Evolutionary conservation across 257 asterid genomes (phyloP).

Genomic region (Lycium barbarum): DNA sequence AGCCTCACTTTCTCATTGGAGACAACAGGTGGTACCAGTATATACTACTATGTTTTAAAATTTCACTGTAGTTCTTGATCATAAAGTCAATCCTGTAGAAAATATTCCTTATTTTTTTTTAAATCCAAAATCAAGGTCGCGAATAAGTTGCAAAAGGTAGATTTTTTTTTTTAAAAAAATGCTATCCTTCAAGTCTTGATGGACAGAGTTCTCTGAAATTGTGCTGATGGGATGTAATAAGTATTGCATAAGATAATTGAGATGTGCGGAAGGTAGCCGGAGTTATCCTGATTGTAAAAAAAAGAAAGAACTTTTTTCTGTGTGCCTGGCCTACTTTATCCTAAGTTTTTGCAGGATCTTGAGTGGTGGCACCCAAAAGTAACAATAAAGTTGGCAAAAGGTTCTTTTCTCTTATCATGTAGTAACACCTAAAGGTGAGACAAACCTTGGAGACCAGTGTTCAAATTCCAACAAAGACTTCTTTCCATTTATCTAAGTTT

Average conservation of each 20-base stretch:
- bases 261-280: not conserved
- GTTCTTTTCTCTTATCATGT: not conserved
- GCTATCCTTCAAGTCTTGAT: no score
- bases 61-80: not conserved
- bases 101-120: not conserved
- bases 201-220: not conserved
- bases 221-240: not conserved
- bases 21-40: conserved; percentile 51
- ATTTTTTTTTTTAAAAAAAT: no score
- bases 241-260: no score
- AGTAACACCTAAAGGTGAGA: not conserved
- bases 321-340: not conserved
- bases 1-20: conserved; percentile 88
- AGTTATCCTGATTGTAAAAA: not conserved
- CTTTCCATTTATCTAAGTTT: not conserved
- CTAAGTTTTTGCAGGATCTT: not conserved
- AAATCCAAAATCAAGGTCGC: no score
- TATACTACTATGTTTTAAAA: not conserved
- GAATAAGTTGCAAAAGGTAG: no score
- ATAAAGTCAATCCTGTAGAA: not conserved
- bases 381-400: not conserved
- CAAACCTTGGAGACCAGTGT: not conserved
- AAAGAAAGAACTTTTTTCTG: not conserved
- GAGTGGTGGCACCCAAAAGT: not conserved
- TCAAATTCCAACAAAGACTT: not conserved